Evolutionary conservation across 352 stramenopile species (phyloP), one percentile per base, ranked within the genome.

Genomic region (Phytophthora tentaculata): DNA sequence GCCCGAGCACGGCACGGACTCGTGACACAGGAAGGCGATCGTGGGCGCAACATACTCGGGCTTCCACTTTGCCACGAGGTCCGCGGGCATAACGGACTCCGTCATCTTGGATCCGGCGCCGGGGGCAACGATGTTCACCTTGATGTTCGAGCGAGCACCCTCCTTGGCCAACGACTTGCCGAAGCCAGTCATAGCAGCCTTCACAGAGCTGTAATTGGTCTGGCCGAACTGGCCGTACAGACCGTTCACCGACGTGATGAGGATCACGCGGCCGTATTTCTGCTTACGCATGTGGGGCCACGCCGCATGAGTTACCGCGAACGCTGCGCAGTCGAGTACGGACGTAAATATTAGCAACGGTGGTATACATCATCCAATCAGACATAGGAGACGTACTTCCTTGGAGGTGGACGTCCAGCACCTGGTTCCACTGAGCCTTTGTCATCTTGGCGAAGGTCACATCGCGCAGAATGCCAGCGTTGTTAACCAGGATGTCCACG

Each of bases 401-500:
- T 69, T 95, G 77, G 13, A 97, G 77, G 76, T 97, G 89, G 17
- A 94, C 86, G 59, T 83, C 79, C 13, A 95, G 77, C 55, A 97
- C 88, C 29, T 83, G 76, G 64, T 97, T 90, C 89, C 89, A 97
- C 61, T 97, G 80, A 19, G 87, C 77, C 64, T 96, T 89, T 43
- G 74, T 89, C 91, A 97, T 97, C 76, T 97, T 97, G 67, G 79
- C 69, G 69, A 97, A 97, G 52, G 72, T 86, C 62, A 92, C 80
- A 86, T 97, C 76, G 69, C 97, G 84, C 80, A 99, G 70, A 69
- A 99, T 96, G 10, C 92, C 96, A 13, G 97, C 97, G 77, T 99
- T 99, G 81, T 96, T 96, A 41, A 94, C 81, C n/a, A 96, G 41
- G 28, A 96, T 94, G 58, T 96, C 88, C 22, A 96, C 76, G 56